Evolutionary conservation across 768 basidiomycete genomes (phyloP).

Genomic region (Leccinum ochraceum): DNA sequence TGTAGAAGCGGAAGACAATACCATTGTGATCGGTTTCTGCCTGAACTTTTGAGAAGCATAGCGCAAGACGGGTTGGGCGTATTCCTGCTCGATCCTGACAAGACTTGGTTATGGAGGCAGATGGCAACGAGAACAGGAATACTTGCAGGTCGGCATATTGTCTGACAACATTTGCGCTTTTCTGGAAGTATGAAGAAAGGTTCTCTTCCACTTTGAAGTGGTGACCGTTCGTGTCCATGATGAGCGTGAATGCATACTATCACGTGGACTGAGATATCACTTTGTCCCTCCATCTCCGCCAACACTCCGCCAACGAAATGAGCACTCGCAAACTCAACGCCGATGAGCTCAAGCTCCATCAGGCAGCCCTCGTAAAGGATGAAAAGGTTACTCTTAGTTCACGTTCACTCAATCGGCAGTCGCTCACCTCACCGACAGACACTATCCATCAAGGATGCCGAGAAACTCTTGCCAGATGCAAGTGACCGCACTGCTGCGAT

Average conservation of each 20-base stretch:
- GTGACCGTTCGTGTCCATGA: slow-evolving; percentile 11
- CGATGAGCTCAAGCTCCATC: slow-evolving; percentile 60
- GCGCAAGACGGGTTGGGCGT: slow-evolving; percentile 43
- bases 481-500: slow-evolving; percentile 67
- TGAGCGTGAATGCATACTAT: slow-evolving; percentile 10
- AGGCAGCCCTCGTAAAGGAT: slow-evolving; percentile 49
- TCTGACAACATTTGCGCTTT: slow-evolving; percentile 26
- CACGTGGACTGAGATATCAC: slow-evolving; percentile 19
- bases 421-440: slow-evolving; percentile 33
- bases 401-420: slow-evolving; percentile 23
- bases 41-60: slow-evolving; percentile 19
- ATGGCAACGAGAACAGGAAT: neutral
- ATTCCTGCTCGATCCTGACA: slow-evolving; percentile 44
- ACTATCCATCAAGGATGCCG: slow-evolving; percentile 59
- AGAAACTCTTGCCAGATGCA: slow-evolving; percentile 62
- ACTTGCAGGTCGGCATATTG: slow-evolving; percentile 34
- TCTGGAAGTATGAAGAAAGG: slow-evolving; percentile 30
- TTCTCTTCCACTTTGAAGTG: slow-evolving; percentile 16
- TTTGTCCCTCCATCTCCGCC: neutral
- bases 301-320: slow-evolving; percentile 35
- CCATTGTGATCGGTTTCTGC: slow-evolving; percentile 30
- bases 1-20: slow-evolving; percentile 2
- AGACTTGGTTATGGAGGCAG: neutral
- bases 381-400: slow-evolving; percentile 49
- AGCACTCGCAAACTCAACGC: slow-evolving; percentile 61